Base-by-base conservation (phyloP, 2,329 filamentous ascomycete genomes). In the Gnomoniopsis sp. region DNA sequence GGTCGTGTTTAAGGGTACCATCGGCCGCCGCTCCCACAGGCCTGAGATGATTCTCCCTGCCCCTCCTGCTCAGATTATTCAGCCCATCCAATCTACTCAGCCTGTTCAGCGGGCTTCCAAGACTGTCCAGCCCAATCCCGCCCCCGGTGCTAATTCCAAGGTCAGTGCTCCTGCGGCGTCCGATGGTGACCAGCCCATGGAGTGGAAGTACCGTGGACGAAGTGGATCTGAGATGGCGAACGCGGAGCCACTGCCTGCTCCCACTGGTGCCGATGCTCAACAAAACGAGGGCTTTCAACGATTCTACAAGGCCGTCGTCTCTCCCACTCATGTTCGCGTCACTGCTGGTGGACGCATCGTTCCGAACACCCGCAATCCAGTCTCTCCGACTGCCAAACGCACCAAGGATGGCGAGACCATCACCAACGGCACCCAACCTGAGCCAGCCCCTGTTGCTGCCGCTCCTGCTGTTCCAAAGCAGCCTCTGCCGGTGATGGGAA, bases 241-340 rank as follows among this genome's bases (percentile, higher is more conserved):
- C 47, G 71, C 68, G 46, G 79, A 80, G 49, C 82, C 83, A 7
- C 72, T 84, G 38, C 72, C 79, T 53, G 83, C 83, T 22, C 84
- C 84, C 12, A 70, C 77, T 21, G 81, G 77, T 10, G 69, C 81
- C 36, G 71, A 70, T 41, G 79, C 82, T 26, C 85, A 88, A 68
- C 80, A 82, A 64, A 79, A 79, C 36, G 84, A 88, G 68, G 86
- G 86, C n/a, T 88, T 88, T 64, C 81, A 86, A 68, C 78, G 81
- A 54, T 88, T 88, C 67, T 88, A 85, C 72, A 85, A 86, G 67
- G 84, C 85, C 12, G 86, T 88, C n/a, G 79, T 84, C 4, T 88
- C 86, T 36, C 86, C 86, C 8, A 86, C 84, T 15, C 84, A 88
- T 69, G 80, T 88, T 62, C 82, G 86, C 17, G 86, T 88, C 52